A percentile compares a stretch with the other conserved stretches of the same genome.
Conservation (phyloP, 164 flowering plant genomes). For the Nymphaea colorata region DNA sequence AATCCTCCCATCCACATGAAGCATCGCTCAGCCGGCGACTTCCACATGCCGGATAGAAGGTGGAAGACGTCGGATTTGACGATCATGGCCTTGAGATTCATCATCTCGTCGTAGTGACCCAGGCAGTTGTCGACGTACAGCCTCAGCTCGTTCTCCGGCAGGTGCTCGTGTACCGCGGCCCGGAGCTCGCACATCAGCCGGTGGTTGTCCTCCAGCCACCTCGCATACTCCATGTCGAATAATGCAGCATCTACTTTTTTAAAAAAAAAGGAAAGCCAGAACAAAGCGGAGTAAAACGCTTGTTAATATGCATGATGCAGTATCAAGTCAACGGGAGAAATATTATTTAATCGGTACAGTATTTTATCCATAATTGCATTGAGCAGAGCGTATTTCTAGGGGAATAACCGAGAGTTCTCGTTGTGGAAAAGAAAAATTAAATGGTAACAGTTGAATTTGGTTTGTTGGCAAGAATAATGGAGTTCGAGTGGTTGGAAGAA, state of each 20-base stretch:
- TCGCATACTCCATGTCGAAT: conserved; percentile 82
- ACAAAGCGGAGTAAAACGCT: neutral
- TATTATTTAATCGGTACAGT: too few species aligned
- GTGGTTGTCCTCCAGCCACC: conserved; percentile 96
- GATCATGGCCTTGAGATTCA: conserved; percentile 58
- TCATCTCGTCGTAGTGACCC: conserved; percentile 63
- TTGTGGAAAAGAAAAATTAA: neutral
- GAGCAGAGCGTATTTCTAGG: neutral
- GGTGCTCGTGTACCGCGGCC: conserved; percentile 79
- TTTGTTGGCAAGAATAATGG: neutral
- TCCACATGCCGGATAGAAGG: conserved; percentile 90
- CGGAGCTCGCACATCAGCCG: conserved; percentile 80
- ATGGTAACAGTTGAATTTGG: neutral
- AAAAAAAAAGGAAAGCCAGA: too few species aligned
- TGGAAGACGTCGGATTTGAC: conserved; percentile 85
- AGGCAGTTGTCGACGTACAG: conserved; percentile 67
- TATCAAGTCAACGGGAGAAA: neutral
- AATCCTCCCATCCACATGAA: conserved; percentile 98
- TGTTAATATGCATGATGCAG: neutral
- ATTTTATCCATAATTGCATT: neutral
- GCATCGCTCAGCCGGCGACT: conserved; percentile 95
- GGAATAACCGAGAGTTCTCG: neutral
- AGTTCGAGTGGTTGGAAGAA: neutral
- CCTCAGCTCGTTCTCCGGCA: conserved; percentile 76
- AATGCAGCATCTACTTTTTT: conserved; percentile 47